Base-by-base conservation (phyloP, 106 monocot genomes). In the Dendrobium chrysotoxum region DNA sequence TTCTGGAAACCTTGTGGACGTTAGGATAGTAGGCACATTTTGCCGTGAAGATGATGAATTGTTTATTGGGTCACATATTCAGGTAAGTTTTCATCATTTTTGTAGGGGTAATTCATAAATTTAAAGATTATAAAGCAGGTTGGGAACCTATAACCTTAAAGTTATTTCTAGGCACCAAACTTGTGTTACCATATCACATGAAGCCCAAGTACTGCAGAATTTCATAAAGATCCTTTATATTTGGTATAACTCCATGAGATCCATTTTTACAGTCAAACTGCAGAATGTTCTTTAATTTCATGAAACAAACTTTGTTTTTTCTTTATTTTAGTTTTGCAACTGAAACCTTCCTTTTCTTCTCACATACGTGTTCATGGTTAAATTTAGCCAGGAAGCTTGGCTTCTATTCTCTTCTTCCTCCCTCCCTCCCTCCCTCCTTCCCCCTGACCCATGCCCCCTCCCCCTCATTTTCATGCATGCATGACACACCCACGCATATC, bases 1-100 rank as follows among this genome's bases (percentile, higher is more conserved):
- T 72, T 95, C 92, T 73, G 92, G 95, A 75, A 89, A 91, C 83
- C 88, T 99, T 88, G 95, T 95, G 50, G 87, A 91, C 83, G 85
- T 95, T 76, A 84, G 95, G 68, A 87, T 40, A 73, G 89, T 99
- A 84, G 98, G 98, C 21, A 8, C 81, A 10, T 99, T 91, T 79
- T 99, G 98, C 85, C 83, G 77, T 66, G 98, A 99, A 85, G 98
- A 99, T 87, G 98, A 99, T 81, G 89, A 99, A 76, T 81, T 99
- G 20, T 99, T 88, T 86, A 85, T 99, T 21, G 88, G 88, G 72
- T 99, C 93, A 18, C 92, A 95, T 88, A 64, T 81, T 78, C 92
- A 87, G 83, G 95, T 83, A 85, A 84, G 84, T 79, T 17, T 46
- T 82, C 57, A 16, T 57, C 4, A 38, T 55, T 76, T 72, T 35